Conservation (phyloP, 768 basidiomycete species). For the Hysterangium stoloniferum region DNA sequence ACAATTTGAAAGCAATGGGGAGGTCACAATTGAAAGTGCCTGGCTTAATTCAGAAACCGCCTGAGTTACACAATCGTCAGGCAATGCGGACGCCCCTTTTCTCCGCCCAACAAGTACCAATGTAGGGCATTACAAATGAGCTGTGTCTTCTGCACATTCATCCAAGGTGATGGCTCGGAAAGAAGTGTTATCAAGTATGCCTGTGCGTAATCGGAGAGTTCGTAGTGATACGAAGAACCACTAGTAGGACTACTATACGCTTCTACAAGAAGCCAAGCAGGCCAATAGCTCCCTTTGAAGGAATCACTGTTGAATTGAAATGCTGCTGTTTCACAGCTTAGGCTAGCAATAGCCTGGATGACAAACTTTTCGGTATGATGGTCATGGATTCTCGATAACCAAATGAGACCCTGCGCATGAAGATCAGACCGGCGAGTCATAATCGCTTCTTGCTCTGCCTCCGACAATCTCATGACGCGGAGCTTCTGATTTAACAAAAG, state of each 20-base stretch:
- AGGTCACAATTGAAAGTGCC: slow-evolving; percentile 1
- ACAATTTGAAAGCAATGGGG: background rate
- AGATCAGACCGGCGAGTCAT: background rate
- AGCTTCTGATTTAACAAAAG: background rate
- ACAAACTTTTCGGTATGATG: slow-evolving; percentile 1
- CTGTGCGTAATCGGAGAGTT: background rate
- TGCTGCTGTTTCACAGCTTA: background rate
- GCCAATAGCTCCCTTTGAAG: slow-evolving; percentile 1
- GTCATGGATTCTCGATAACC: slow-evolving; percentile 3
- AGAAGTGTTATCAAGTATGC: slow-evolving; percentile 2
- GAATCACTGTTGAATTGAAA: background rate
- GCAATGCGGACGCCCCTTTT: background rate
- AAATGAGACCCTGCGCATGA: background rate
- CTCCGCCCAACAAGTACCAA: background rate
- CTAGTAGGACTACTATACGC: background rate
- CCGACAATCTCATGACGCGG: background rate
- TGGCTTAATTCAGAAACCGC: slow-evolving; percentile 2
- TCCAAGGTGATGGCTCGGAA: background rate
- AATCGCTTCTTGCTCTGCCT: background rate
- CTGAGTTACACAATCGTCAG: background rate
- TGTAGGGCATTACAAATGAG: slow-evolving; percentile 3
- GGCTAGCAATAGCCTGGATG: background rate
- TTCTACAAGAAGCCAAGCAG: background rate
- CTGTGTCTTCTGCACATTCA: background rate
- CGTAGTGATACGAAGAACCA: background rate